Evolutionary conservation across 2,329 filamentous ascomycete genomes (phyloP).

Genomic region (Metarhizium album): DNA sequence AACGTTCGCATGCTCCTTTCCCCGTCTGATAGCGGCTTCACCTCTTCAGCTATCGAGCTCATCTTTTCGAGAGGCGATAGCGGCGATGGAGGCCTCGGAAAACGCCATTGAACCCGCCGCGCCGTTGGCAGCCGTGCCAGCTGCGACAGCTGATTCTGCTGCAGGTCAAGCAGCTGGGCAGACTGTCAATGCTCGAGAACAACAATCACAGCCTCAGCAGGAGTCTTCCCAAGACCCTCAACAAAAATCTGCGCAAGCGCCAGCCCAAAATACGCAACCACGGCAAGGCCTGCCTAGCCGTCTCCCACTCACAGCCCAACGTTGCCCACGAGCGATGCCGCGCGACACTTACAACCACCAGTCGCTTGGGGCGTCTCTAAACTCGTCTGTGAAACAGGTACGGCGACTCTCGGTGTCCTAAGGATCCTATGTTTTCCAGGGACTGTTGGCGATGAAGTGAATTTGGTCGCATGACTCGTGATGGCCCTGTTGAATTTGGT

Average conservation of each 20-base stretch:
- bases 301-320: constrained; percentile 13
- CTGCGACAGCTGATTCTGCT: constrained; percentile 1
- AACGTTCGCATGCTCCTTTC: neutral
- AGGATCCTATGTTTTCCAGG: neutral
- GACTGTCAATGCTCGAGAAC: neutral
- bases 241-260: constrained; percentile 8
- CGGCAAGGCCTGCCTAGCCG: constrained; percentile 8
- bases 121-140: neutral
- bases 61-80: constrained; percentile 1
- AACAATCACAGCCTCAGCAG: constrained; percentile 7
- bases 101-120: neutral
- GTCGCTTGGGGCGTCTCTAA: constrained; percentile 55
- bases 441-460: neutral
- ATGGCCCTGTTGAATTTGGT: neutral
- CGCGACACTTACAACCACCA: constrained; percentile 50
- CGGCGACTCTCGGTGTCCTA: constrained; percentile 13
- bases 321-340: constrained; percentile 17
- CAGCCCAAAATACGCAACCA: constrained; percentile 6
- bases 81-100: constrained; percentile 4
- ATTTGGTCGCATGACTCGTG: neutral
- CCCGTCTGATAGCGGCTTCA: neutral
- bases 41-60: constrained; percentile 1
- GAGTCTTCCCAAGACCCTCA: constrained; percentile 4
- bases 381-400: constrained; percentile 60
- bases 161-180: neutral